phyloP scores from a whole-genome alignment of 768 basidiomycete species.

The Obba rivulosa region DNA sequence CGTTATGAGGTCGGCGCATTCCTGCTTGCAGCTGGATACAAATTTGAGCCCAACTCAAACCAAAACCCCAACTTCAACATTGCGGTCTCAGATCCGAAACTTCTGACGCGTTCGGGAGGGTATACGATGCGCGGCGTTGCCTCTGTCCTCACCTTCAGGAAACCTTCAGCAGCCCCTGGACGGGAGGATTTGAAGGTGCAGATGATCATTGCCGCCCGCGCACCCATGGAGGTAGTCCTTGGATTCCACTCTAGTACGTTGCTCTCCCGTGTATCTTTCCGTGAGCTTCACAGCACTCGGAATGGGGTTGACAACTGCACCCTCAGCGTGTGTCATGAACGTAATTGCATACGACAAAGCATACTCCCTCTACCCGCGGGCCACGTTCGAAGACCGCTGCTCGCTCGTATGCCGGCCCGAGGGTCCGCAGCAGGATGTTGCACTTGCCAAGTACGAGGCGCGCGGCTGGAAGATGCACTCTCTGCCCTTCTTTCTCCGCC shows the following conservation, averaged over 20 bases:
- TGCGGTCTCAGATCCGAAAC: neutral
- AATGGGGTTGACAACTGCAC: neutral
- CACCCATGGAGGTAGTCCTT: constrained; percentile 35
- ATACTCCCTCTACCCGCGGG: constrained; percentile 36
- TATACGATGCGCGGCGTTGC: constrained; percentile 24
- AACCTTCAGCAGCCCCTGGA: constrained; percentile 1
- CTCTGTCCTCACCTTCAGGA: constrained; percentile 30
- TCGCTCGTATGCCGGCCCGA: constrained; percentile 15
- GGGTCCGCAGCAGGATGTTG: neutral
- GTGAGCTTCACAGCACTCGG: no score
- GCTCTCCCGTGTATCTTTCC: neutral
- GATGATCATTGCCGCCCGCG: constrained; percentile 30
- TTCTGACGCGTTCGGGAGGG: neutral
- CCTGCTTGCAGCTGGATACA: constrained; percentile 29
- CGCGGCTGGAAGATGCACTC: constrained; percentile 30
- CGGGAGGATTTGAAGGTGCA: constrained; percentile 29
- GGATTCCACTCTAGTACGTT: constrained; percentile 41
- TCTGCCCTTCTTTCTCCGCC: neutral
- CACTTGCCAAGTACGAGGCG: neutral
- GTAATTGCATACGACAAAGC: constrained; percentile 36
- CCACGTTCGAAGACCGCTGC: constrained; percentile 31
- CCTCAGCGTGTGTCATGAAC: constrained; percentile 38
- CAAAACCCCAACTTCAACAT: constrained; percentile 18
- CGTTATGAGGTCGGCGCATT: constrained; percentile 28
- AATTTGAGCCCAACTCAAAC: constrained; percentile 14